Evolutionary conservation across 73 alveolate genomes (phyloP), one percentile per base, ranked within the genome.

Genomic region (Uronychia setigera): DNA sequence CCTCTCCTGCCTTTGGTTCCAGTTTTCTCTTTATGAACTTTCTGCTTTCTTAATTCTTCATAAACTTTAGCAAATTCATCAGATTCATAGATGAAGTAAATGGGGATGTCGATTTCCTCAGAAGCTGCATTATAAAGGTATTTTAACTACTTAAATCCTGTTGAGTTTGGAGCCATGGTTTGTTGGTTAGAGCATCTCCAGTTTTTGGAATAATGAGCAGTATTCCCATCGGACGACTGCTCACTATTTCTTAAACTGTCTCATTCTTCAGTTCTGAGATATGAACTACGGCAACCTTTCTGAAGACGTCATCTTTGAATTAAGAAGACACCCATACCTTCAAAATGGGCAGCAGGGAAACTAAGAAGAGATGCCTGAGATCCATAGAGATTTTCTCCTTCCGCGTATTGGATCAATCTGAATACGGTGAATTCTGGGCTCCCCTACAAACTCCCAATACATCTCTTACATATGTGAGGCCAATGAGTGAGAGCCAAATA

Each of bases 161-260:
- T 76, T 76, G 59, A 31, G 30, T 14, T 19, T 29, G 25, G 32
- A 29, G 29, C 35, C 81, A 76, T 1, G 58, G 26, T 28, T 26
- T 1, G 29, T 26, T 28, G 81, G 0, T 28, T 19, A 29, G 35
- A 19, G 59, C 57, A 28, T 30, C 57, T 28, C 59, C 57, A 1
- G 35, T 34, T 29, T 76, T 76, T 28, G 81, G 81, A 76, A 76
- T 31, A 76, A 76, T 76, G 30, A 76, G 81, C 26, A 76, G 35
- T 19, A 76, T 31, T 19, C 81, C 81, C 32, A 76, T 31, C n/a
- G 81, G 81, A 28, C 29, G n/a, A 1, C 34, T 1, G 29, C 29
- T 60, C 78, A 60, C n/a, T 28, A 60, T 60, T 28, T 60, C 78
- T 31, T 28, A 31, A 1, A 60, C 78, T 14, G n/a, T 60, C 1